Evolutionary conservation across 2,329 filamentous ascomycete genomes (phyloP), one percentile per base, ranked within the genome.

Genomic region (Penicillium frequentans): DNA sequence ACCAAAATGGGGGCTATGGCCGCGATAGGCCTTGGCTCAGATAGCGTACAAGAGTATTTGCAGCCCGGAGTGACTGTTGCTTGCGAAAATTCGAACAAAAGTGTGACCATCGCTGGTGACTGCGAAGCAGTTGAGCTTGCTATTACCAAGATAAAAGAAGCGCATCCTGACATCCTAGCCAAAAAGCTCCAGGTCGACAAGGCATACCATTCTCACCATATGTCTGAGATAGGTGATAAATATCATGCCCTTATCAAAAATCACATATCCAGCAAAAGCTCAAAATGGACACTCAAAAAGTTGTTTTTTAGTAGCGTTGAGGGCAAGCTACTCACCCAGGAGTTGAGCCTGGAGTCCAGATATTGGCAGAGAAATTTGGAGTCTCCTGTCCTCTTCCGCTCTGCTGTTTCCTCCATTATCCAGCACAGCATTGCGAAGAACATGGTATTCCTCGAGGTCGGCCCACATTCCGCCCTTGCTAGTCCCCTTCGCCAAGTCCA

Each of bases 381-480:
- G 21, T 64, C 58, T 1, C 63, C 65, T 3, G 67, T 69, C 2
- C 47, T 60, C 1, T 69, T 69, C 49, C 42, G 48, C 6, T 35
- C 43, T 5, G 64, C 66, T 5, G 45, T 68, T 9, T 49, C 16
- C 13, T 11, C 5, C 19, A 59, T 33, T 16, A 46, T 68, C 4
- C 21, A 45, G 14, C 19, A 35, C 11, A 14, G 14, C 1, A 11
- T 26, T 19, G 16, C 5, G 27, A 6, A 35, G 8, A 6, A 42
- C 1, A 35, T 55, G 16, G 39, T 68, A 1, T 55, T 70, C 8
- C 10, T 76, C 0, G 72, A 77, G 53, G 57, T 74, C 33, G 73
- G 75, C 0, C 74, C 76, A 1, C 75, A 77, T 50, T 67, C 70
- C 19, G 70, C 72, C 0, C 64, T 79, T 1, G 61, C 60, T 5